Evolutionary conservation across 2,329 filamentous ascomycete genomes (phyloP), one percentile per base, ranked within the genome.

Genomic region (Zymoseptoria crescenta): DNA sequence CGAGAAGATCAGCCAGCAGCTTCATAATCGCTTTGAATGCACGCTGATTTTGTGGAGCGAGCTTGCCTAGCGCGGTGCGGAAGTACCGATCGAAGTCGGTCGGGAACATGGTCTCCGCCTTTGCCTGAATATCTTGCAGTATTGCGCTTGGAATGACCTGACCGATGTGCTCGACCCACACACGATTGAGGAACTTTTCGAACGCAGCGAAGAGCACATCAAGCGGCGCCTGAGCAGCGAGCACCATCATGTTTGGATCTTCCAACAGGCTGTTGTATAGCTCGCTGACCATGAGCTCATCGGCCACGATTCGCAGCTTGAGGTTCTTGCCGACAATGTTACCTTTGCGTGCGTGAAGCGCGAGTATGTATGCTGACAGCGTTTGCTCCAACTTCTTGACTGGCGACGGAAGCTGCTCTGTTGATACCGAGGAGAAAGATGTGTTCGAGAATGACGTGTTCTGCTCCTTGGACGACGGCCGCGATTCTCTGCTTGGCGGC

Each of bases 131-230:
- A 1, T 85, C 84, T 58, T 87, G 83, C 45, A 96, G 79, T 4
- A 85, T 82, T 52, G 87, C 80, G 56, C 84, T 80, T 1, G 89
- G 85, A 72, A 97, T 85, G 57, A 97, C 84, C 2, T 89, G 85
- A 0, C 93, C 93, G 80, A 96, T 91, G 67, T 90, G 87, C 64
- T 93, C 88, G 60, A 83, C 86, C 93, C 93, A 97, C 10, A 89
- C 91, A 63, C 91, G 87, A 59, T 85, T 86, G 61, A 96, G 77
- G 67, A 96, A 97, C 62, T 95, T 96, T 72, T 96, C 92, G 71
- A 96, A 97, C 0, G 92, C 88, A 27, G 89, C 88, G 70, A 96
- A 96, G 4, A 97, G 81, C 20, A 93, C 86, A 69, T 96, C 91
- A 8, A 93, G 85, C 2, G 86, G 83, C 8, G 89, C 81, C 60